phyloP scores from a whole-genome alignment of 495 filamentous ascomycete species.

The Lasiosphaeria hispida region DNA sequence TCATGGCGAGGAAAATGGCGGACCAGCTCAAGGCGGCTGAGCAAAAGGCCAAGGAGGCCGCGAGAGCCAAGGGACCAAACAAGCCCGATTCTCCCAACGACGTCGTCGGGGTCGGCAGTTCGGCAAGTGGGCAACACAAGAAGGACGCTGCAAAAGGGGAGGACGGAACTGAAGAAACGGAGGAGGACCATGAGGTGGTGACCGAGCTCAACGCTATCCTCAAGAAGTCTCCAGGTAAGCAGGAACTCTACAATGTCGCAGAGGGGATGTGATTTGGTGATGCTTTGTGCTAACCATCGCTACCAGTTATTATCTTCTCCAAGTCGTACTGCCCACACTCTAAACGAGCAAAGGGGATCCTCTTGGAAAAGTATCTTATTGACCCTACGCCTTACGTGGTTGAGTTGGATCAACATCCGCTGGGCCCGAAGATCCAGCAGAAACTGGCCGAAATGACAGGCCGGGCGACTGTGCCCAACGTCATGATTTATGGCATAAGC shows the following conservation, averaged over 20 bases:
- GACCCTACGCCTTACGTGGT: constrained; percentile 81
- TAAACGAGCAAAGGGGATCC: constrained; percentile 73
- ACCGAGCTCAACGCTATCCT: constrained; percentile 69
- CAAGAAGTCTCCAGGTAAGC: constrained; percentile 76
- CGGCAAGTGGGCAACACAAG: constrained; percentile 64
- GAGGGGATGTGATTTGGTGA: neutral
- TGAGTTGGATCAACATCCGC: constrained; percentile 79
- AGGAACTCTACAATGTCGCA: neutral
- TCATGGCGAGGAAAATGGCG: constrained; percentile 41
- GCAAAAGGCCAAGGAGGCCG: constrained; percentile 54
- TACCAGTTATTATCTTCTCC: constrained; percentile 85
- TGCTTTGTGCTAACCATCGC: constrained; percentile 22
- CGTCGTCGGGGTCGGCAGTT: constrained; percentile 51
- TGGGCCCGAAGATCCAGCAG: constrained; percentile 69
- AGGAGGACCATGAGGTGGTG: constrained; percentile 58
- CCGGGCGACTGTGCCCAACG: constrained; percentile 83
- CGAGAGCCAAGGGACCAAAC: constrained; percentile 52
- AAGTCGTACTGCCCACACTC: constrained; percentile 91
- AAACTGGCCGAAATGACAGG: constrained; percentile 70
- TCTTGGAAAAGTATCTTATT: constrained; percentile 79
- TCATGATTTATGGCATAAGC: constrained; percentile 81
- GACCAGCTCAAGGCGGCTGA: constrained; percentile 48
- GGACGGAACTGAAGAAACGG: constrained; percentile 46
- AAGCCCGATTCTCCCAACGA: constrained; percentile 49
- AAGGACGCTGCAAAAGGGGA: constrained; percentile 31